phyloP scores from a whole-genome alignment of 441 rosid genomes.

The Gossypium schwendimanii region DNA sequence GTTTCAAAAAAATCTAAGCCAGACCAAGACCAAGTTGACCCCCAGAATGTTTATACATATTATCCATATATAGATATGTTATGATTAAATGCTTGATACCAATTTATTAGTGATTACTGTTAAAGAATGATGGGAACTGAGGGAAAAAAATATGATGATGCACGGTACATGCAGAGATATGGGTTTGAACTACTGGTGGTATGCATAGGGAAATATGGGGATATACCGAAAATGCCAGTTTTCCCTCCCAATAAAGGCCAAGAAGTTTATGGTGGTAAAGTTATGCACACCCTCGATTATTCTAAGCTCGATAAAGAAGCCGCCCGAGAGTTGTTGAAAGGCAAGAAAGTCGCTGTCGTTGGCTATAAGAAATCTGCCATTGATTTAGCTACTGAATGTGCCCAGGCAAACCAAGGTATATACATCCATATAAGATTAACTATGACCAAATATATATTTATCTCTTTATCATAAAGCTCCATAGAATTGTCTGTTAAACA shows the following conservation, averaged over 20 bases:
- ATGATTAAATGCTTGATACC: too few species aligned
- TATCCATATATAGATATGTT: too few species aligned
- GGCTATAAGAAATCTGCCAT: slow-evolving; percentile 53
- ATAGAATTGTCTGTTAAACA: too few species aligned
- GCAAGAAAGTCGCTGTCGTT: slow-evolving; percentile 44
- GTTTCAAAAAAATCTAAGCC: too few species aligned
- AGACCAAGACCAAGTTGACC: too few species aligned
- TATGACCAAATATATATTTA: too few species aligned
- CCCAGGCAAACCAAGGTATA: slow-evolving; percentile 44
- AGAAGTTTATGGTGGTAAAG: slow-evolving; percentile 34
- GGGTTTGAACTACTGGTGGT: slow-evolving; percentile 38
- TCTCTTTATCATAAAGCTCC: too few species aligned
- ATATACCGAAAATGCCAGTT: slow-evolving; percentile 26
- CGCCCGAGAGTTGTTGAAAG: slow-evolving; percentile 28
- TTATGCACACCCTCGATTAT: slow-evolving; percentile 47
- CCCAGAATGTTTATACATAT: too few species aligned
- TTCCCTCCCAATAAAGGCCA: slow-evolving; percentile 32
- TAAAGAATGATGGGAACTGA: too few species aligned
- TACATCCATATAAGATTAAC: neutral
- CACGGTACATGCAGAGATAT: slow-evolving; percentile 25
- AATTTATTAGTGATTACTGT: too few species aligned
- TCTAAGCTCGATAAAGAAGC: slow-evolving; percentile 31
- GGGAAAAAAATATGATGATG: too few species aligned
- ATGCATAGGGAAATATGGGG: slow-evolving; percentile 50
- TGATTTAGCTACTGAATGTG: slow-evolving; percentile 54